Evolutionary conservation across 169 alveolate species (phyloP).

Genomic region (Toxoplasma gondii): DNA sequence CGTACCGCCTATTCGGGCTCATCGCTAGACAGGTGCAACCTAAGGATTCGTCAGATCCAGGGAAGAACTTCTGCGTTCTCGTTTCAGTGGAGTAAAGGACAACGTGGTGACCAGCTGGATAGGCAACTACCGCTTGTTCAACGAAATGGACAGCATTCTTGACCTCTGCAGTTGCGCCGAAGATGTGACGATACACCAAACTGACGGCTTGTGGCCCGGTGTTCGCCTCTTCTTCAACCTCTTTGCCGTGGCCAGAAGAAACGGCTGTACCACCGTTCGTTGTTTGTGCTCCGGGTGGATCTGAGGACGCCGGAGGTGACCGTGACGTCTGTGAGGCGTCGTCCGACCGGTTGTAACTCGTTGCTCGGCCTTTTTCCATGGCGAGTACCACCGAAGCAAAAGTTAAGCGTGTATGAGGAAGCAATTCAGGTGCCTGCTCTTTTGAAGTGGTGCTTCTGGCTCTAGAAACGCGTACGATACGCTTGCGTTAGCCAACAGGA

Average conservation of each 20-base stretch:
- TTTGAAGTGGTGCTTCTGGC: no score
- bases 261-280: not conserved
- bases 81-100: conserved; percentile 78
- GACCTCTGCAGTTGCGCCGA: conserved; percentile 76
- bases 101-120: conserved; percentile 84
- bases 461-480: no score
- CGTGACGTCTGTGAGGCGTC: not conserved
- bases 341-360: not conserved
- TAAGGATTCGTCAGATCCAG: conserved; percentile 80
- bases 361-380: conserved; percentile 57
- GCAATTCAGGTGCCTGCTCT: no score
- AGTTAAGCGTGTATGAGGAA: not conserved
- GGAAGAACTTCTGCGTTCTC: conserved; percentile 68
- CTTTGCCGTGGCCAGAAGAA: not conserved
- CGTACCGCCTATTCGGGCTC: conserved; percentile 71
- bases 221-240: not conserved
- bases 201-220: conserved; percentile 40
- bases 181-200: conserved; percentile 66
- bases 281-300: not conserved
- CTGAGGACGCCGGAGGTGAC: not conserved
- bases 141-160: conserved; percentile 73
- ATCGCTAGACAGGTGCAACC: conserved; percentile 78
- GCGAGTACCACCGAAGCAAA: conserved; percentile 14
- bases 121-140: conserved; percentile 78
- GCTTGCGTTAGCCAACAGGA: no score